Base-by-base conservation (phyloP, 2,329 filamentous ascomycete species). In the Botrytis cinerea region DNA sequence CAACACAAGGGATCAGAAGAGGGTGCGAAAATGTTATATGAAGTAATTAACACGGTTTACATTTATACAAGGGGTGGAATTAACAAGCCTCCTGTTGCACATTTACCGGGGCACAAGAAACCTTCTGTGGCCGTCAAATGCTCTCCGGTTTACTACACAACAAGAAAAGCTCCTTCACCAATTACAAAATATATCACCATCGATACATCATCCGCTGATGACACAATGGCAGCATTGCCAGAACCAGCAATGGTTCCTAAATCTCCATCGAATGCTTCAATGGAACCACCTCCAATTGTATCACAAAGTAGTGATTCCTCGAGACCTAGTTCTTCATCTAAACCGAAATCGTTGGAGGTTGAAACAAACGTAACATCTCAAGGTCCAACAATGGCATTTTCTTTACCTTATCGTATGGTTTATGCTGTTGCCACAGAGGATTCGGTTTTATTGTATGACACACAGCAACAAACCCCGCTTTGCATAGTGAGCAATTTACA, bases 371-470 rank as follows among this genome's bases (percentile, higher is more conserved):
- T 84, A 5, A 84, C 88, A 45, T 84, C 86, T 9, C 85, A 89
- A 28, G 89, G 89, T 9, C 88, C 90, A 4, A 89, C 88, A 73
- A 87, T 92, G 35, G 92, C 92, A 1, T 98, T 99, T 82, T 89
- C 91, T 4, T 85, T 99, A 62, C 92, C 94, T 0, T 98, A 99
- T 82, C 91, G 96, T 40, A 94, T 99, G 86, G 88, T 99, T 0
- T 99, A 98, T 83, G 96, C 95, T 5, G 95, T 99, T 54, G 97
- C 96, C 12, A 99, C 96, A 0, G 95, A 98, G 81, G 96, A 99
- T 83, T 93, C 96, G 0, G 93, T 99, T 6, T 86, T 98, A 61
- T 87, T 99, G 35, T 99, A 99, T 80, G 96, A 99, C 82, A 99
- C 96, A 0, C 96, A 99, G 80, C 96, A 99, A 81, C 92, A 95